Base-by-base conservation (phyloP, 225 moss, liverwort and hornwort genomes). In the Marchantia paleacea region DNA sequence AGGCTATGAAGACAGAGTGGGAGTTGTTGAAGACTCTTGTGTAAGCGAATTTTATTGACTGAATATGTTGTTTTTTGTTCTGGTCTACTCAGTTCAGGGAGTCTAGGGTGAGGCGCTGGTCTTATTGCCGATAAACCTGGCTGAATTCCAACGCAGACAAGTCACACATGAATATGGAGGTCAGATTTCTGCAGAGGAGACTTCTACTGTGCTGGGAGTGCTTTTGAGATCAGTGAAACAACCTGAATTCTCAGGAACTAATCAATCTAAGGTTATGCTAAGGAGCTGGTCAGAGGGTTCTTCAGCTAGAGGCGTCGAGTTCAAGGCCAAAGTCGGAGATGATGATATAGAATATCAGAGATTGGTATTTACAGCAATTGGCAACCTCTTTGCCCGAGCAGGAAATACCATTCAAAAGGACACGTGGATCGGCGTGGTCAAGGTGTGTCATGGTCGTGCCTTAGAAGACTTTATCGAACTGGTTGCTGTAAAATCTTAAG, bases 291-390 rank as follows among this genome's bases (percentile, higher is more conserved):
- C 57, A 14, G 76, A 85, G 66, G 87, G 88, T 82, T 31, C 81
- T 68, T 88, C 83, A 78, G 22, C 25, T 65, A 75, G 85, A 71
- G 82, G 83, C 19, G 26, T 29, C 55, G 89, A 89, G 61, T 77
- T 67, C 48, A 83, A 67, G 87, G 80, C 70, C 20, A 88, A 83
- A 78, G 81, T 69, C 73, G 75, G 87, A 68, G 80, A 78, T 70
- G 92, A 92, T 68, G 90, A 91, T 8, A 86, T 89, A 83, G 96
- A 96, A 82, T 75, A 84, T 49, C 92, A 92, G 78, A 92, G 92
- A 84, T 90, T 96, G 81, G 84, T 82, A 39, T 90, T 91, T 16
- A 90, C 90, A 75, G 90, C 92, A 76, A 81, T 96, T 62, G 91
- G 94, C 73, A 92, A 90, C 74, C 80, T 92, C 78, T 92, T 94